Base-by-base conservation (phyloP, 2,329 filamentous ascomycete species). In the Clarireedia sp. region DNA sequence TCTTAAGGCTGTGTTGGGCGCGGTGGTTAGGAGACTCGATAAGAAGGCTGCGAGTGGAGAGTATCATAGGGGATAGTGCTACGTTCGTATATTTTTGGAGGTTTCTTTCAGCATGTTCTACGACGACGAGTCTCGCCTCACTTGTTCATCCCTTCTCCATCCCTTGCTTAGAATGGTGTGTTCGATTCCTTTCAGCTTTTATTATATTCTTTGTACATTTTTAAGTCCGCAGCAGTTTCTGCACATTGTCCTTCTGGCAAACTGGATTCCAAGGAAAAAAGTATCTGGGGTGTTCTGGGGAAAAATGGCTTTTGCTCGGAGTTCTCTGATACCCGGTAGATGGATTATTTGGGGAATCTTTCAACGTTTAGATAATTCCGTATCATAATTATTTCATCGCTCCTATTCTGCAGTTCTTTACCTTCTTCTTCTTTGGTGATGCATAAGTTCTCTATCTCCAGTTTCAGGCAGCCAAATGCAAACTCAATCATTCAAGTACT, bases 1-100 rank as follows among this genome's bases (percentile, higher is more conserved):
- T 44, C 72, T 96, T 58, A 97, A 96, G 72, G 81, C 82, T 26
- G 87, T 95, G 0, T 75, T 96, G 4, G 91, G 90, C 2, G 81
- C 84, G 0, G 87, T 96, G 8, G 81, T 89, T 62, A 78, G 81
- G 64, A 74, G 78, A 56, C 72, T 87, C 52, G 86, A 90, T 69
- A 62, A 66, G 26, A 14, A 51, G 12, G 16, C 19, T 8, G 21
- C 43, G 8, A 46, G 43, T 46, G 43, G 43, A 24, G 43, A 46
- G 14, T 9, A 36, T 12, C 9, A 4, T 1, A 54, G 46, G 16
- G 8, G 6, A 19, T 54, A 9, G 45, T 33, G 5, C 29, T 33
- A 33, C 29, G 29, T 12, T 3, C 12, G 9, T 4, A 12, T 3
- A 33, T 12, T 33, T 33, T 33, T 2, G 4, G 12, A 33, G 10